These are phyloP conservation scores for Boechera retrofracta DNA, from an alignment of 345 rosid genomes.

Conservation along the genomic window DNA sequence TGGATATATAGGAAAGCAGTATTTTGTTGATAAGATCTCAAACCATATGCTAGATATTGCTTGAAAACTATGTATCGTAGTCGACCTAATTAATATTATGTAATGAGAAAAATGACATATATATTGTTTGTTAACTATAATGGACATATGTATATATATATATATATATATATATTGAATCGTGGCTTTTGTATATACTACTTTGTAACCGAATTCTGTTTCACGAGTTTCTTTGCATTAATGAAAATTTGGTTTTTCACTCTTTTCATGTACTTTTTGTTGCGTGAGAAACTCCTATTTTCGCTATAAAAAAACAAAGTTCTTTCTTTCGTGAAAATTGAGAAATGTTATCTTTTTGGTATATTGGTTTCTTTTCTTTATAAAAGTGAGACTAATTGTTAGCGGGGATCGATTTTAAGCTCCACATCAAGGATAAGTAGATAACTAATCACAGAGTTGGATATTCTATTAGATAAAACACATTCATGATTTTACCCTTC, in stretches of 20 bases:
- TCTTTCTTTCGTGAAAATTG: neutral
- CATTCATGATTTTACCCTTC: neutral
- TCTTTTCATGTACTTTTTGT: constrained; percentile 45
- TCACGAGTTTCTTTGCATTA: constrained; percentile 40
- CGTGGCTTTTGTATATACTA: neutral
- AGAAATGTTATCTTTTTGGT: neutral
- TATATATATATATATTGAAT: neutral
- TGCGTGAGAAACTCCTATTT: constrained; percentile 29
- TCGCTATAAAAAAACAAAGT: neutral
- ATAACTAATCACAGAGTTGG: neutral
- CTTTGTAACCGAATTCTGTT: constrained; percentile 35
- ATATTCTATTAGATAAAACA: neutral
- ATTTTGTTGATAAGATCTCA: constrained; percentile 21
- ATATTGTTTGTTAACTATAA: no score
- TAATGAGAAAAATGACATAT: neutral
- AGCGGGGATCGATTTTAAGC: neutral
- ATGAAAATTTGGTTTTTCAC: constrained; percentile 3
- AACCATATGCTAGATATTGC: constrained; percentile 1
- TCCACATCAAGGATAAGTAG: neutral
- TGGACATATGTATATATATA: neutral
- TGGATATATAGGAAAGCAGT: constrained; percentile 5
- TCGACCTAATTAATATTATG: neutral
- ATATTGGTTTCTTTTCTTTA: neutral
- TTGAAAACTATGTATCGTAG: neutral
- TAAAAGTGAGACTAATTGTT: neutral